These are phyloP conservation scores for Rhodofomes roseus DNA, from an alignment of 1,284 basidiomycete genomes.

Conservation along the genomic window DNA sequence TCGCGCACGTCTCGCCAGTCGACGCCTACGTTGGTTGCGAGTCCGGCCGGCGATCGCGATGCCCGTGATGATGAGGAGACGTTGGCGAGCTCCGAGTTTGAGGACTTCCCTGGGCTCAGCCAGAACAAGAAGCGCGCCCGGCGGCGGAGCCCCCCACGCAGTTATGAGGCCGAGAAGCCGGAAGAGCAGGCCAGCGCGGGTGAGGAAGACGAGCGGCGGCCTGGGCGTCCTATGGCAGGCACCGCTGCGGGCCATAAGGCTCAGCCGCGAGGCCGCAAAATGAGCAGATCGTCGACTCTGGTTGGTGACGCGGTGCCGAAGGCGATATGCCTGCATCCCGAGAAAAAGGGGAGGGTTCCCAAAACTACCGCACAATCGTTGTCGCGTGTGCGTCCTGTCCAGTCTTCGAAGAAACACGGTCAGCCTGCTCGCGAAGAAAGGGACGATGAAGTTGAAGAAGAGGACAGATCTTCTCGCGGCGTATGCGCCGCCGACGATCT, in stretches of 20 bases:
- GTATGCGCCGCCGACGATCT: conserved; percentile 13
- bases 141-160: not conserved
- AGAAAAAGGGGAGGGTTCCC: not conserved
- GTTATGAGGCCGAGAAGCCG: not conserved
- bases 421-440: not conserved
- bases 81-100: not conserved
- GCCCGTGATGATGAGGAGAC: not conserved
- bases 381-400: not conserved
- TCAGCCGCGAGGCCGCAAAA: not conserved
- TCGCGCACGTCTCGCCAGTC: not conserved
- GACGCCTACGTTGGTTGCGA: not conserved
- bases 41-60: not conserved
- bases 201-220: not conserved
- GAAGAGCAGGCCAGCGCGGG: not conserved
- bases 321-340: not conserved
- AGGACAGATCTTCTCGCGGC: conserved; percentile 14
- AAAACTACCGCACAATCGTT: not conserved
- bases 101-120: not conserved
- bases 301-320: not conserved
- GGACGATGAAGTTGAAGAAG: not conserved
- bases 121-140: not conserved
- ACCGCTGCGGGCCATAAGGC: not conserved
- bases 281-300: not conserved
- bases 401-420: not conserved
- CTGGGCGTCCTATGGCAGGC: not conserved